These are phyloP conservation scores for Trichoderma sp. DNA, from an alignment of 2,329 filamentous ascomycete genomes.

Conservation along the genomic window DNA sequence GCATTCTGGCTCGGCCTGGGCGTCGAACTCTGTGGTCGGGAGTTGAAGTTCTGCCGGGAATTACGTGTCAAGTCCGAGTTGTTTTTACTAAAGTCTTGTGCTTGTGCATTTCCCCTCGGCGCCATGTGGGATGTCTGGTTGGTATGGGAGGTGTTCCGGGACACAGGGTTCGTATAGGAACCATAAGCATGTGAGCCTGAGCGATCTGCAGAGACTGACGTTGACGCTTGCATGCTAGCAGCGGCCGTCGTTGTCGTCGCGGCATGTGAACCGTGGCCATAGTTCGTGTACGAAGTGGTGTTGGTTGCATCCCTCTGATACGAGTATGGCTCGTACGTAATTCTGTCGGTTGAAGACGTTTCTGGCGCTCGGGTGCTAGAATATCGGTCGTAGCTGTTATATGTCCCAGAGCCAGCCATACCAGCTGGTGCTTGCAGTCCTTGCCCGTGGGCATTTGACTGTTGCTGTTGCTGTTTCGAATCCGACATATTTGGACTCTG, in stretches of 20 bases:
- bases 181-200: constrained; percentile 13
- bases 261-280: constrained; percentile 31
- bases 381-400: constrained; percentile 25
- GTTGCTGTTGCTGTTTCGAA: not conserved
- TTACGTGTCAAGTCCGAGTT: not conserved
- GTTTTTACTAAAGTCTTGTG: not conserved
- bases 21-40: not conserved
- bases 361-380: constrained; percentile 14
- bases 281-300: constrained; percentile 23
- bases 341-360: constrained; percentile 20
- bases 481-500: constrained; percentile 12
- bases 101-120: not conserved
- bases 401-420: constrained; percentile 18
- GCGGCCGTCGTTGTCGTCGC: constrained; percentile 23
- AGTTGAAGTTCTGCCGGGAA: constrained; percentile 1
- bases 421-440: not conserved
- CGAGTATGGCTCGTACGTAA: constrained; percentile 35
- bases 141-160: not conserved
- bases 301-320: constrained; percentile 26
- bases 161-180: not conserved
- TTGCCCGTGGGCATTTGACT: not conserved
- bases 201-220: constrained; percentile 6
- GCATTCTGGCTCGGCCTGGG: not conserved
- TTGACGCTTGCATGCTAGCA: constrained; percentile 3
- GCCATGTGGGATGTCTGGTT: not conserved